Conservation (phyloP, 2,329 filamentous ascomycete species). For the Colletotrichum sublineola region DNA sequence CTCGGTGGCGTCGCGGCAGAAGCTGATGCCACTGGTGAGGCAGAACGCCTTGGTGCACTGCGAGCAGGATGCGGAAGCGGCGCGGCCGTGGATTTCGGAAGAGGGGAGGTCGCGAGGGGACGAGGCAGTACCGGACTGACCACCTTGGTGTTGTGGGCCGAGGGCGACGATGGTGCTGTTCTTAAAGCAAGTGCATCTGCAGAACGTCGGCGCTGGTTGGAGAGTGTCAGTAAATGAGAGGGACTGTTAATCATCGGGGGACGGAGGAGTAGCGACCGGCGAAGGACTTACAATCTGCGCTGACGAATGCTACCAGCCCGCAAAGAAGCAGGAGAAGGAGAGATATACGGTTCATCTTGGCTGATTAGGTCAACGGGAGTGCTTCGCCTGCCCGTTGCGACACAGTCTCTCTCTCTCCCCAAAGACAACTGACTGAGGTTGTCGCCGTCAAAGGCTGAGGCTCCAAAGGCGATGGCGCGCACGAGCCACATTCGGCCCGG, state of each 20-base stretch:
- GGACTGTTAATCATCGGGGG: not conserved
- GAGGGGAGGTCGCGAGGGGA: constrained; percentile 45
- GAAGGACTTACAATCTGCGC: constrained; percentile 58
- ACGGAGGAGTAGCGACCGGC: constrained; percentile 4
- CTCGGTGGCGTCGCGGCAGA: constrained; percentile 73
- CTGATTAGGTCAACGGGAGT: not conserved
- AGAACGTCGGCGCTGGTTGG: constrained; percentile 72
- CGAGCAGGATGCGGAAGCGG: constrained; percentile 64
- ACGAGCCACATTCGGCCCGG: constrained; percentile 23
- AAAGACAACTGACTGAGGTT: not conserved
- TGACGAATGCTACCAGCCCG: constrained; percentile 51
- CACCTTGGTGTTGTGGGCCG: constrained; percentile 56
- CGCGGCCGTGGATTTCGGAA: constrained; percentile 47
- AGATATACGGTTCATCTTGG: constrained; percentile 50
- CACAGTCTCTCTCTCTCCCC: not conserved
- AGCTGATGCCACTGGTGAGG: constrained; percentile 69
- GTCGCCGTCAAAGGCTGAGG: constrained; percentile 27
- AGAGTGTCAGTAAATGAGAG: constrained; percentile 43
- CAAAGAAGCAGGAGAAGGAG: constrained; percentile 54
- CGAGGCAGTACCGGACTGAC: constrained; percentile 43
- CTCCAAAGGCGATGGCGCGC: not conserved
- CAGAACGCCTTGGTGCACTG: constrained; percentile 77
- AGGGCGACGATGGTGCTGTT: constrained; percentile 77
- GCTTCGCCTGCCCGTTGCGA: not conserved
- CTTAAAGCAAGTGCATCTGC: constrained; percentile 79